phyloP scores from a whole-genome alignment of 495 filamentous ascomycete genomes.

The Darksidea phi region DNA sequence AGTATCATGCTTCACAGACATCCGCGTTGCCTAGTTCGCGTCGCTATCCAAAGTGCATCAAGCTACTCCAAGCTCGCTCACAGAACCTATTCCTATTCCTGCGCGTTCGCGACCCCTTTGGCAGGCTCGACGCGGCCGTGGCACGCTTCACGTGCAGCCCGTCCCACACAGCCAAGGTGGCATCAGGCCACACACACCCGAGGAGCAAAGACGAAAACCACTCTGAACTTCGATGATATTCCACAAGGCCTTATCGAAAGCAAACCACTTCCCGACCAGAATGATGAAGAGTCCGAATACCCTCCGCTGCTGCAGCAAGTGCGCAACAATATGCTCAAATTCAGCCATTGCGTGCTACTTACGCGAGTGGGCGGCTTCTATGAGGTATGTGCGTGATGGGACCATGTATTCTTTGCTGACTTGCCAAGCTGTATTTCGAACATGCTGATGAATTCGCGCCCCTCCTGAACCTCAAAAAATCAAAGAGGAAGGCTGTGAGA shows the following conservation, averaged over 20 bases:
- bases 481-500: slow-evolving; percentile 61
- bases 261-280: background rate
- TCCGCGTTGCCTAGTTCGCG: background rate
- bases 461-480: slow-evolving; percentile 80
- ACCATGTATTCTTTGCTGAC: slow-evolving; percentile 4
- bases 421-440: slow-evolving; percentile 75
- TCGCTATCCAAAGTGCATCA: background rate
- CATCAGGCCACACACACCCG: slow-evolving; percentile 7
- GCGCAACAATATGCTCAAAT: slow-evolving; percentile 84
- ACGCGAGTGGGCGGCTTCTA: slow-evolving; percentile 95
- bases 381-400: slow-evolving; percentile 53
- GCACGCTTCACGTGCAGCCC: slow-evolving; percentile 1
- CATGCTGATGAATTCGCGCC: slow-evolving; percentile 87
- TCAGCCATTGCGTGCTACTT: slow-evolving; percentile 82
- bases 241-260: slow-evolving; percentile 29
- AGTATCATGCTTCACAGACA: too few species aligned
- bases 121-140: background rate
- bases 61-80: background rate
- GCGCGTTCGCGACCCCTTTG: slow-evolving; percentile 9
- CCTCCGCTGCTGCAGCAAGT: slow-evolving; percentile 87
- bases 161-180: slow-evolving; percentile 7
- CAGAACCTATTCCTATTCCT: background rate
- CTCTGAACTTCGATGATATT: slow-evolving; percentile 29
- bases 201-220: slow-evolving; percentile 24
- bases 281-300: slow-evolving; percentile 63